These are phyloP conservation scores for Xylaria sp. DNA, from an alignment of 2,329 filamentous ascomycete species.

Conservation along the genomic window DNA sequence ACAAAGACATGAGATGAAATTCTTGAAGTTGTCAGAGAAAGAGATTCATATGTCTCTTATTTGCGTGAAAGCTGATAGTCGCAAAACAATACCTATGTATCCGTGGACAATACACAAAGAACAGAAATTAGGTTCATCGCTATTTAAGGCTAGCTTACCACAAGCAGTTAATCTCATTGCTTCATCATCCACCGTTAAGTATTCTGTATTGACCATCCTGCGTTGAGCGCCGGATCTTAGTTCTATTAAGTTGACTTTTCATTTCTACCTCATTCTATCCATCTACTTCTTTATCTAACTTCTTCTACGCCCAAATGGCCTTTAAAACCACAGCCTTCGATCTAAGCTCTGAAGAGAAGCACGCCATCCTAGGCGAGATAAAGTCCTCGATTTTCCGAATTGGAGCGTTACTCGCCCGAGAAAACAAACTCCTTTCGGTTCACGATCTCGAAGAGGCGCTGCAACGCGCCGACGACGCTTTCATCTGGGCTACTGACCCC, in stretches of 20 bases:
- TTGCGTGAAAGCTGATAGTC: neutral
- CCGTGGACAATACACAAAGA: neutral
- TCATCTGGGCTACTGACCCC: conserved; percentile 27
- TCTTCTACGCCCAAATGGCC: conserved; percentile 7
- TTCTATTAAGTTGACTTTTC: neutral
- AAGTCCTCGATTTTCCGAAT: conserved; percentile 16
- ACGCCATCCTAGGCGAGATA: conserved; percentile 16
- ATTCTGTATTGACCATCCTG: neutral
- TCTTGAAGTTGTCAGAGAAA: too few relatives aligned
- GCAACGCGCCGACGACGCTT: conserved; percentile 19
- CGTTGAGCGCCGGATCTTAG: neutral
- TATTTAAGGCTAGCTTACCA: neutral
- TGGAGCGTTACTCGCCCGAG: conserved; percentile 10
- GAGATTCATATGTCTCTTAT: too few relatives aligned
- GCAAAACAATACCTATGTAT: neutral
- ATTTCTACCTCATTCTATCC: neutral
- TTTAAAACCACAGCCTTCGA: conserved; percentile 25
- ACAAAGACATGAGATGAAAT: too few relatives aligned
- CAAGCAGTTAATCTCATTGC: neutral
- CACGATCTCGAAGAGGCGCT: conserved; percentile 23
- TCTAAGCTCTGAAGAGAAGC: conserved; percentile 27
- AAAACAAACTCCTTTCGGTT: neutral
- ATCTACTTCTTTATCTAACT: neutral
- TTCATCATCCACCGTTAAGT: neutral
- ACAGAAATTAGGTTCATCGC: neutral